phyloP scores from a whole-genome alignment of 2,329 filamentous ascomycete genomes.

The Alternaria ventricosa region DNA sequence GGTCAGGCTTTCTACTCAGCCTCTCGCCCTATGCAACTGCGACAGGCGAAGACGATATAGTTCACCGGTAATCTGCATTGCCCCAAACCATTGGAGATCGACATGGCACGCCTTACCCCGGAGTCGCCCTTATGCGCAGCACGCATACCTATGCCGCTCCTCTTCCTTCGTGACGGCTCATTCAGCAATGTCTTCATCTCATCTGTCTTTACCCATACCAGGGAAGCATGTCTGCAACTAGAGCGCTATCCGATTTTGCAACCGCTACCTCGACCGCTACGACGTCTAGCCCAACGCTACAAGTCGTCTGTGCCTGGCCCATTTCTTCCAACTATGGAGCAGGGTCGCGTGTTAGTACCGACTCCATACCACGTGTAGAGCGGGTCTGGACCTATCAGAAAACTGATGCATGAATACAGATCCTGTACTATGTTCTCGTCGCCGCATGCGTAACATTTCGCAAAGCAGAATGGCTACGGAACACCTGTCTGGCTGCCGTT shows the following conservation, averaged over 20 bases:
- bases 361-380: not conserved
- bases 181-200: constrained; percentile 10
- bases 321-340: constrained; percentile 64
- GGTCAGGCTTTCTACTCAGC: constrained; percentile 10
- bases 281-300: constrained; percentile 24
- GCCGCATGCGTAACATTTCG: constrained; percentile 66
- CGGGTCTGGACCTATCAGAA: constrained; percentile 9
- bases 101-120: constrained; percentile 19
- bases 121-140: constrained; percentile 9
- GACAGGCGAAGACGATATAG: not conserved
- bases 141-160: constrained; percentile 2
- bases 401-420: constrained; percentile 50
- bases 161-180: constrained; percentile 9
- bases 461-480: constrained; percentile 66
- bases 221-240: constrained; percentile 45
- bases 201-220: constrained; percentile 27
- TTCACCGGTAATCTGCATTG: constrained; percentile 26
- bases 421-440: constrained; percentile 65
- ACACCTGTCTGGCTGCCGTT: constrained; percentile 66
- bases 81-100: constrained; percentile 3
- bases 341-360: constrained; percentile 58
- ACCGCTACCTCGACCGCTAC: constrained; percentile 22
- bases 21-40: constrained; percentile 13
- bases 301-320: constrained; percentile 64
- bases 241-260: constrained; percentile 29